Evolutionary conservation across 352 stramenopile species (phyloP).

Genomic region (Pythium myriotylum): DNA sequence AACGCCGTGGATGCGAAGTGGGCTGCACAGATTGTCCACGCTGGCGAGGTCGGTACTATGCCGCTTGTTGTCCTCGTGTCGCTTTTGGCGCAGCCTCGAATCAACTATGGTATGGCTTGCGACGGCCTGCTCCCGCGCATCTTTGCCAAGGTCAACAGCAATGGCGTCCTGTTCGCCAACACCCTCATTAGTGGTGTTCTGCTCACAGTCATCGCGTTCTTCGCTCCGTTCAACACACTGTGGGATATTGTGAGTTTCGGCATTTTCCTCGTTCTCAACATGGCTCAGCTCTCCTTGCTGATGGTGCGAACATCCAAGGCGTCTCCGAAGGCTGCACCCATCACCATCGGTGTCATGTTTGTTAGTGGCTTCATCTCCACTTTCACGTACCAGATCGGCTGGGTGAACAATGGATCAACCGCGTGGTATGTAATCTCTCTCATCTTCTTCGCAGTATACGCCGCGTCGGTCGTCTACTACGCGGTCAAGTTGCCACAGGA

Average conservation of each 20-base stretch:
- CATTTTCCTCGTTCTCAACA: constrained; percentile 86
- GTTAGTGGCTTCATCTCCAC: constrained; percentile 37
- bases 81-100: constrained; percentile 90
- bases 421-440: constrained; percentile 45
- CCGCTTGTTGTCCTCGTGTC: constrained; percentile 94
- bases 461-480: constrained; percentile 38
- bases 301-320: constrained; percentile 64
- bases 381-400: constrained; percentile 76
- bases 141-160: constrained; percentile 84
- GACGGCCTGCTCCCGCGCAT: constrained; percentile 92
- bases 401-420: constrained; percentile 41
- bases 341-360: constrained; percentile 30
- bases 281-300: constrained; percentile 75
- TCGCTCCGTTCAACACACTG: constrained; percentile 75
- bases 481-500: constrained; percentile 67
- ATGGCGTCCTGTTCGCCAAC: constrained; percentile 81
- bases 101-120: constrained; percentile 91
- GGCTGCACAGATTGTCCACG: constrained; percentile 51
- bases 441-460: constrained; percentile 50
- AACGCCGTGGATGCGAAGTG: constrained; percentile 38
- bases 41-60: constrained; percentile 82
- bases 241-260: constrained; percentile 89
- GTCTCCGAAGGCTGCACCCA: constrained; percentile 33
- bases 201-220: constrained; percentile 67
- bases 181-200: constrained; percentile 64